A percentile compares a stretch with the other conserved stretches of the same genome.
Conservation (phyloP, 2,329 filamentous ascomycete species). For the Pyrenophora seminiperda region DNA sequence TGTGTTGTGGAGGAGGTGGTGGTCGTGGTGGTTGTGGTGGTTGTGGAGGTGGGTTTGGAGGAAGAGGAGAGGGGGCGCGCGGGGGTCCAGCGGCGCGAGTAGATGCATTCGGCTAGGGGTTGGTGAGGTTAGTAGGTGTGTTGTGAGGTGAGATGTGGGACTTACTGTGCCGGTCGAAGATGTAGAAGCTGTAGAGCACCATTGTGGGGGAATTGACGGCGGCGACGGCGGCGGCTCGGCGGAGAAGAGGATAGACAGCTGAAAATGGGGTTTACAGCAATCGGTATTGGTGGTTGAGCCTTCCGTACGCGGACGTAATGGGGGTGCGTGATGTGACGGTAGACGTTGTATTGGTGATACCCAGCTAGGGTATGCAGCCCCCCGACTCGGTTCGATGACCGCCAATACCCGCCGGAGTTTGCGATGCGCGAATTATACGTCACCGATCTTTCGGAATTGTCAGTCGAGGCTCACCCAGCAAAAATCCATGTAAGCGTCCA, state of each 20-base stretch:
- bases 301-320: no score
- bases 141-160: conserved; percentile 6
- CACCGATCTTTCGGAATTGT: no score
- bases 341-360: no score
- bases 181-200: conserved; percentile 97
- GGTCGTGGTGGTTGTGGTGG: no score
- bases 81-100: conserved; percentile 80
- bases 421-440: no score
- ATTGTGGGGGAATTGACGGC: conserved; percentile 56
- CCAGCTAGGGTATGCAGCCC: no score
- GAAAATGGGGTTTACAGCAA: background rate
- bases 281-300: background rate
- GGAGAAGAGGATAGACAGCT: conserved; percentile 1
- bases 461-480: no score
- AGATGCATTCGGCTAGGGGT: conserved; percentile 97
- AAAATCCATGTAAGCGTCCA: background rate
- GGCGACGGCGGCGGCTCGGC: background rate
- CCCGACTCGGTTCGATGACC: no score
- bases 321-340: no score
- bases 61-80: conserved; percentile 54
- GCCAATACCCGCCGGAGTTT: no score
- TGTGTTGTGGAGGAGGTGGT: no score
- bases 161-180: conserved; percentile 97
- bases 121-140: conserved; percentile 23
- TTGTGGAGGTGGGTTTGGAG: conserved; percentile 52